Evolutionary conservation across 805 yeast species (phyloP).

Genomic region (Geotrichum ghanense): DNA sequence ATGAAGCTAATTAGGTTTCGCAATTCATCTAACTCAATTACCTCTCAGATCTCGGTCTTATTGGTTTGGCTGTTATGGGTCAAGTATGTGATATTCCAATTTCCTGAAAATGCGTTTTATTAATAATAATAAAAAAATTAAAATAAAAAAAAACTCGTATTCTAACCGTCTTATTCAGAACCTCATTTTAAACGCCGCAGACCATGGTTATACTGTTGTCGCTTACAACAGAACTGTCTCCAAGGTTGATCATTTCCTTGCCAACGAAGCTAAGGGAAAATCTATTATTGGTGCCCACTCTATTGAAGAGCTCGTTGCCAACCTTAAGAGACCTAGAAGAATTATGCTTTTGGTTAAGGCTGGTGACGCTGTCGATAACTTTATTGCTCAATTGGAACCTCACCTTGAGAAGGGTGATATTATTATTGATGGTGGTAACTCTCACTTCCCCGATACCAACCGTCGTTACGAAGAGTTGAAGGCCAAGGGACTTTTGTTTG

Average conservation of each 20-base stretch:
- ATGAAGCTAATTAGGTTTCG: slow-evolving; percentile 1
- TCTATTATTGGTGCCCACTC: slow-evolving; percentile 93
- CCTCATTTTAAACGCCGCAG: slow-evolving; percentile 94
- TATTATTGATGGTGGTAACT: slow-evolving; percentile 99
- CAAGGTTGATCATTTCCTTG: slow-evolving; percentile 90
- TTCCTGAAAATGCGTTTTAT: slow-evolving; percentile 30
- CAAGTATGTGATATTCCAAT: too few relatives aligned
- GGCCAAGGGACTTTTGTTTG: slow-evolving; percentile 78
- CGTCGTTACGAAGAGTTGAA: slow-evolving; percentile 89
- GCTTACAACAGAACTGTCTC: slow-evolving; percentile 97
- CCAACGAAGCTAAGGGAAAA: slow-evolving; percentile 90
- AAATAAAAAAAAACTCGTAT: too few relatives aligned
- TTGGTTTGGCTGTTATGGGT: slow-evolving; percentile 99
- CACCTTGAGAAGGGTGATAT: slow-evolving; percentile 92
- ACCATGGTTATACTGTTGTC: slow-evolving; percentile 95
- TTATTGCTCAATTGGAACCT: slow-evolving; percentile 81
- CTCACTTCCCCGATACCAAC: slow-evolving; percentile 97
- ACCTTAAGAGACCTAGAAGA: slow-evolving; percentile 96
- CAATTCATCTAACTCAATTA: not conserved
- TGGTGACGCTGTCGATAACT: slow-evolving; percentile 86
- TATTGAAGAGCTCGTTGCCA: slow-evolving; percentile 71
- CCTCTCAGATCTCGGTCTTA: slow-evolving; percentile 81
- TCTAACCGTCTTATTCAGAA: slow-evolving; percentile 34
- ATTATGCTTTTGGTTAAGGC: slow-evolving; percentile 91
- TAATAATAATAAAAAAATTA: too few relatives aligned